A percentile compares a stretch with the other conserved stretches of the same genome.
These are phyloP conservation scores for Clarireedia monteithiana DNA, from an alignment of 2,329 filamentous ascomycete genomes.

Conservation along the genomic window DNA sequence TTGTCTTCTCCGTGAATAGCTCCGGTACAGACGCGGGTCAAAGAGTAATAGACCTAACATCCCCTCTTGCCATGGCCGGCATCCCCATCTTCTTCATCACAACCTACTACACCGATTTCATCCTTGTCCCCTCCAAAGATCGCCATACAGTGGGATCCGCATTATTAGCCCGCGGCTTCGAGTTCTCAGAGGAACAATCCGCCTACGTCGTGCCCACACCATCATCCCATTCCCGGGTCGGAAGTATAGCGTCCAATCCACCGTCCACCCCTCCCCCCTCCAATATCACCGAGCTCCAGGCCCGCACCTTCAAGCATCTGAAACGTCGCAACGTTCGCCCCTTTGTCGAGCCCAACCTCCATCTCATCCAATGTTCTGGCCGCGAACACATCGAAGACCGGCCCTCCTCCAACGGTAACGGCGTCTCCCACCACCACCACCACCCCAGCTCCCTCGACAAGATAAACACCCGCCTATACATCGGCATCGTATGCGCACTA, in stretches of 20 bases:
- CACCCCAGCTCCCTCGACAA: slow-evolving; percentile 44
- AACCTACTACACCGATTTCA: slow-evolving; percentile 96
- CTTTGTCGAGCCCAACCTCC: slow-evolving; percentile 58
- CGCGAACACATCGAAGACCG: slow-evolving; percentile 30
- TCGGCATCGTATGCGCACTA: slow-evolving; percentile 53
- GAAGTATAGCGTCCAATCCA: slow-evolving; percentile 37
- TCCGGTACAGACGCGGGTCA: slow-evolving; percentile 87
- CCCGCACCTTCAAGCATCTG: slow-evolving; percentile 77
- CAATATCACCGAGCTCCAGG: slow-evolving; percentile 71
- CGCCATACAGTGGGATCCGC: slow-evolving; percentile 68
- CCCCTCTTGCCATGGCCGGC: slow-evolving; percentile 80
- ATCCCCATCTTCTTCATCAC: slow-evolving; percentile 99
- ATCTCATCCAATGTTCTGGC: slow-evolving; percentile 77
- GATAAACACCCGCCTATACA: slow-evolving; percentile 56
- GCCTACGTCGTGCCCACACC: slow-evolving; percentile 51
- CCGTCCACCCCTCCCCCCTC: slow-evolving; percentile 71
- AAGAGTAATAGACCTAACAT: slow-evolving; percentile 84
- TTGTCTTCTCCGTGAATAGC: slow-evolving; percentile 83
- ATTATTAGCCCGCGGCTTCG: slow-evolving; percentile 72
- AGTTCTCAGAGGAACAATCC: slow-evolving; percentile 67
- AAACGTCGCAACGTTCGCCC: slow-evolving; percentile 69
- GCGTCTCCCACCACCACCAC: slow-evolving; percentile 4
- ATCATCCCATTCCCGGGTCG: slow-evolving; percentile 27
- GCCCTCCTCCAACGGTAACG: slow-evolving; percentile 32
- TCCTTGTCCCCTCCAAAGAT: slow-evolving; percentile 74